Conservation (phyloP, 2,329 filamentous ascomycete species). For the Periconia macrospinosa region DNA sequence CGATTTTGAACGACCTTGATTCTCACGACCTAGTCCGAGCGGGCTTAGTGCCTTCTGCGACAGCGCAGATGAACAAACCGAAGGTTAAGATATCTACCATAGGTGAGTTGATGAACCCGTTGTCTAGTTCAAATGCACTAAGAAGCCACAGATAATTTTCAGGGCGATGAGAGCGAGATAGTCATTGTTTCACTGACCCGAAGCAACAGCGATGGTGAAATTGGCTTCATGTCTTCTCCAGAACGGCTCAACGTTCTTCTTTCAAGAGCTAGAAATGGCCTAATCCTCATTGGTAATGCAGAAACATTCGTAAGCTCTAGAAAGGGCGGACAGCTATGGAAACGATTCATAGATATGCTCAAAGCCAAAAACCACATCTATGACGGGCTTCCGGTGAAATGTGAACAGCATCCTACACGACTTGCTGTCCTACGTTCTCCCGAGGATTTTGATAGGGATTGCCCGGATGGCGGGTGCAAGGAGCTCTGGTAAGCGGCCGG, state of each 20-base stretch:
- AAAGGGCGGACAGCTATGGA: slow-evolving; percentile 62
- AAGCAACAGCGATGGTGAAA: slow-evolving; percentile 65
- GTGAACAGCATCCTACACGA: slow-evolving; percentile 38
- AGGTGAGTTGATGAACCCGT: slow-evolving; percentile 47
- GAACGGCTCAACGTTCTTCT: slow-evolving; percentile 72
- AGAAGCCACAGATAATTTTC: slow-evolving; percentile 65
- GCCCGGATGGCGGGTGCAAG: slow-evolving; percentile 71
- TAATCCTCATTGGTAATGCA: slow-evolving; percentile 72
- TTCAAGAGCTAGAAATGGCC: slow-evolving; percentile 64
- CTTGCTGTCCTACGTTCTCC: slow-evolving; percentile 51
- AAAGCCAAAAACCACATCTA: slow-evolving; percentile 51
- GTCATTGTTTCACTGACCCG: slow-evolving; percentile 69
- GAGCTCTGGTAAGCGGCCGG: slow-evolving; percentile 59
- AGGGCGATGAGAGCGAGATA: slow-evolving; percentile 76
- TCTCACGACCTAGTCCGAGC: slow-evolving; percentile 63
- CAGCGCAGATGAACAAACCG: slow-evolving; percentile 55
- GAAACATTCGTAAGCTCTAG: slow-evolving; percentile 64
- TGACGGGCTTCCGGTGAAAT: slow-evolving; percentile 41
- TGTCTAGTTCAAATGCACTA: not conserved
- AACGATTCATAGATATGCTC: slow-evolving; percentile 59
- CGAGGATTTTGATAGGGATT: slow-evolving; percentile 62
- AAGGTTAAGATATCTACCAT: slow-evolving; percentile 68
- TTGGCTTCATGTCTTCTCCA: slow-evolving; percentile 69
- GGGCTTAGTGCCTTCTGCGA: slow-evolving; percentile 61
- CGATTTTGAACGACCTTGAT: slow-evolving; percentile 70